phyloP scores from a whole-genome alignment of 768 basidiomycete species.

The Coprinopsis marcescibilis region DNA sequence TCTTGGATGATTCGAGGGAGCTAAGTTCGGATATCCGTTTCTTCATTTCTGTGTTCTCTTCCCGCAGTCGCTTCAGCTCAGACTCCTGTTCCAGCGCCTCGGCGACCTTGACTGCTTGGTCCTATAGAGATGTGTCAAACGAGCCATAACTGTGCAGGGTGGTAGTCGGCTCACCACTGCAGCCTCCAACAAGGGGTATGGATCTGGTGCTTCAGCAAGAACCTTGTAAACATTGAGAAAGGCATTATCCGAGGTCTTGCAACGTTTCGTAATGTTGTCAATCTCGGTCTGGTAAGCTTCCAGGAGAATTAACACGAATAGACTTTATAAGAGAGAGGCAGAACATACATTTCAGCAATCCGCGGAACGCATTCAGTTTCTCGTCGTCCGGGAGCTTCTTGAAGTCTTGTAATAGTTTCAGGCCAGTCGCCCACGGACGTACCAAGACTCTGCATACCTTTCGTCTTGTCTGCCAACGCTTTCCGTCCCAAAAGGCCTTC shows the following conservation, averaged over 20 bases:
- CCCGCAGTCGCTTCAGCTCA: constrained; percentile 66
- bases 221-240: constrained; percentile 98
- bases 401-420: constrained; percentile 63
- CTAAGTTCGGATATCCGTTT: constrained; percentile 62
- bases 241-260: constrained; percentile 88
- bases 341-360: constrained; percentile 72
- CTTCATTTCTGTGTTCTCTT: constrained; percentile 80
- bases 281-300: constrained; percentile 95
- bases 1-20: constrained; percentile 61
- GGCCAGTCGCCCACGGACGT: not conserved
- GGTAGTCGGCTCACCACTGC: constrained; percentile 57
- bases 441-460: constrained; percentile 52
- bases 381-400: constrained; percentile 91
- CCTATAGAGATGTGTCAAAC: constrained; percentile 38
- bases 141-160: not conserved
- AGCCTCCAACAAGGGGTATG: constrained; percentile 91
- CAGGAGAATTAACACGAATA: not conserved
- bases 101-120: constrained; percentile 87
- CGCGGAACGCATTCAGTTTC: constrained; percentile 84
- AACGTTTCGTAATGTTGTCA: constrained; percentile 89
- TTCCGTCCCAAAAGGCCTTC: constrained; percentile 93
- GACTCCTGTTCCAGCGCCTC: constrained; percentile 74
- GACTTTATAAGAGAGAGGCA: not conserved
- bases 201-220: constrained; percentile 94
- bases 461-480: constrained; percentile 90